Evolutionary conservation across 345 rosid genomes (phyloP).

Genomic region (Camelina hispida): DNA sequence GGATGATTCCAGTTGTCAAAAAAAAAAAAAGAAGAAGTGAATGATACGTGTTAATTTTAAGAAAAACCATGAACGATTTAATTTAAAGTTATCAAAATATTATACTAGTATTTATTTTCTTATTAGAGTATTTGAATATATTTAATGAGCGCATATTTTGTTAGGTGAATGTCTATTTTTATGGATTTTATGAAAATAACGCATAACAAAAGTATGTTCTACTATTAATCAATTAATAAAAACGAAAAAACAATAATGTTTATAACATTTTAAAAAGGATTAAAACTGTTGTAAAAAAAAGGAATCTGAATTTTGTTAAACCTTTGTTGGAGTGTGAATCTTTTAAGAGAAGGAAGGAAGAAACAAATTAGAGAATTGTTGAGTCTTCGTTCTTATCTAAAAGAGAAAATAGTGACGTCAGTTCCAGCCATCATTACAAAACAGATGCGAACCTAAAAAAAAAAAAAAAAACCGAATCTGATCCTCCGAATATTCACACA

Average conservation of each 20-base stretch:
- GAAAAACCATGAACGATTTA: no score
- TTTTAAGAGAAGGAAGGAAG: not conserved
- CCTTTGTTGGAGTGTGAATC: constrained; percentile 1
- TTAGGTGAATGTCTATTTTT: not conserved
- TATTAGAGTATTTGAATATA: no score
- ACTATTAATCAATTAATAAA: no score
- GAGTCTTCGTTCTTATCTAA: constrained; percentile 46
- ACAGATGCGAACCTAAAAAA: constrained; percentile 19
- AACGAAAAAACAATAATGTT: not conserved
- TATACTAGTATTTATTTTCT: no score
- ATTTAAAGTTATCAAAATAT: no score
- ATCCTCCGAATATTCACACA: constrained; percentile 47
- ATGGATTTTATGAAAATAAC: not conserved
- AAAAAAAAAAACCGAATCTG: constrained; percentile 36
- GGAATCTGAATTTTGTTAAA: not conserved
- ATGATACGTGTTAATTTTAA: no score
- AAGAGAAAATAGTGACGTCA: constrained; percentile 38
- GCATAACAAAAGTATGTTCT: not conserved
- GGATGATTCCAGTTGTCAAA: no score
- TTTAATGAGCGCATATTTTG: not conserved
- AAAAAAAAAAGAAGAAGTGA: no score
- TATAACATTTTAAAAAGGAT: no score
- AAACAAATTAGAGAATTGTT: not conserved
- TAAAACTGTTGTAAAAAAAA: not conserved
- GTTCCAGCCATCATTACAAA: constrained; percentile 30